Base-by-base conservation (phyloP, 441 rosid species). In the Euphorbia corollata region DNA sequence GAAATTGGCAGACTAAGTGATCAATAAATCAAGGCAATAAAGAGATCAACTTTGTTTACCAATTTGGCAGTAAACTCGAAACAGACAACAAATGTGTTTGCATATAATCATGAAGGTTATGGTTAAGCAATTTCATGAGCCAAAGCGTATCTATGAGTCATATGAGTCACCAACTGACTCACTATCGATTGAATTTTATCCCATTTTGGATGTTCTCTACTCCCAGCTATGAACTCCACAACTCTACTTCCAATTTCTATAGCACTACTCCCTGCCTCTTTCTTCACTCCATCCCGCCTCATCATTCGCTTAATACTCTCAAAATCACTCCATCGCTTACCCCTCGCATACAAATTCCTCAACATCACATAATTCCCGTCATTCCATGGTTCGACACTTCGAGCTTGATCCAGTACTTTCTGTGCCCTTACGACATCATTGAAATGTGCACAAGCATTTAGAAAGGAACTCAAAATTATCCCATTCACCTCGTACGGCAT, bases 401-500 rank as follows among this genome's bases (percentile, higher is more conserved):
- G 73, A 80, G 80, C 76, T 65, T 74, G 77, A 83, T 66, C 67
- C 83, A 87, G 68, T 60, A 71, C 73, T 85, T 89, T 73, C 83
- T 87, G 15, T 76, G 82, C 79, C 56, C 75, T 73, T 68, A 75
- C 43, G 68, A 77, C 71, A 78, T 84, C 67, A 78, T 83, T 80
- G 75, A 78, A 68, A 74, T 78, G 69, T 73, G 77, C 47, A 86
- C 80, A 84, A 39, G 96, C 88, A 67, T 79, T 79, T 27, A 87
- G 88, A 57, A 87, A 85, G 47, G 92, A 87, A 61, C 94, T 92
- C 86, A 91, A 79, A 65, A 86, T 82, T 51, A 92, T 85, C 7
- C 85, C 87, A 65, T 83, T 87, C n/a, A 85, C 82, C 67, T 85
- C 79, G 45, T 76, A 85, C 1, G 98, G 92, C 96, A 90, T 89